Percentiles rank a stretch among this genome's conserved stretches.
These are phyloP conservation scores for Isatis tinctoria DNA, from an alignment of 345 rosid species.

Conservation along the genomic window DNA sequence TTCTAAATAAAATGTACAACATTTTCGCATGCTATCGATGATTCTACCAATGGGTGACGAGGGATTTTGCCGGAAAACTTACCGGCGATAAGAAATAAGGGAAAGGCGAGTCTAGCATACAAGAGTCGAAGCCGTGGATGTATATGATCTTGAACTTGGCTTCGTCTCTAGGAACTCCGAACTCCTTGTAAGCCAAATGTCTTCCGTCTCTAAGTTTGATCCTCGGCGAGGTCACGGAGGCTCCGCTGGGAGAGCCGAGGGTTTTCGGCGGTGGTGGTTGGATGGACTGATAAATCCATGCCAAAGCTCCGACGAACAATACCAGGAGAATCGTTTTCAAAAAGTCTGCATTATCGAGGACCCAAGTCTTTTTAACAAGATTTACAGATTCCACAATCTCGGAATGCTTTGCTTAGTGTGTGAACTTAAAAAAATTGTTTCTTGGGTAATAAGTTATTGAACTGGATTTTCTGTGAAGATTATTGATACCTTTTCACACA, in stretches of 20 bases:
- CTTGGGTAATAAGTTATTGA: not conserved
- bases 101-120: conserved; percentile 34
- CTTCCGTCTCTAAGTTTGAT: conserved; percentile 58
- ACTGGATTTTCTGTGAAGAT: not conserved
- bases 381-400: not conserved
- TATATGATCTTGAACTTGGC: conserved; percentile 42
- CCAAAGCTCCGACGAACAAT: conserved; percentile 30
- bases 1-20: not conserved
- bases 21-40: not conserved
- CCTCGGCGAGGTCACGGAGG: conserved; percentile 39
- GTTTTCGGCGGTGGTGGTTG: conserved; percentile 42
- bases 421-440: not conserved
- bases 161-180: conserved; percentile 35
- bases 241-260: conserved; percentile 42
- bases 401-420: not conserved
- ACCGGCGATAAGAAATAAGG: conserved; percentile 32
- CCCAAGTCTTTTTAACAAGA: not conserved
- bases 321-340: conserved; percentile 26
- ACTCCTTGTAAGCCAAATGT: conserved; percentile 53
- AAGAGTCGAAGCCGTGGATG: conserved; percentile 44
- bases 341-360: not conserved
- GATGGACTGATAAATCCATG: conserved; percentile 43
- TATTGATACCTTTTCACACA: not conserved
- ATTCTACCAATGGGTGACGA: not conserved
- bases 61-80: not conserved